These are phyloP conservation scores for Postia placenta DNA, from an alignment of 768 basidiomycete genomes.

Conservation along the genomic window DNA sequence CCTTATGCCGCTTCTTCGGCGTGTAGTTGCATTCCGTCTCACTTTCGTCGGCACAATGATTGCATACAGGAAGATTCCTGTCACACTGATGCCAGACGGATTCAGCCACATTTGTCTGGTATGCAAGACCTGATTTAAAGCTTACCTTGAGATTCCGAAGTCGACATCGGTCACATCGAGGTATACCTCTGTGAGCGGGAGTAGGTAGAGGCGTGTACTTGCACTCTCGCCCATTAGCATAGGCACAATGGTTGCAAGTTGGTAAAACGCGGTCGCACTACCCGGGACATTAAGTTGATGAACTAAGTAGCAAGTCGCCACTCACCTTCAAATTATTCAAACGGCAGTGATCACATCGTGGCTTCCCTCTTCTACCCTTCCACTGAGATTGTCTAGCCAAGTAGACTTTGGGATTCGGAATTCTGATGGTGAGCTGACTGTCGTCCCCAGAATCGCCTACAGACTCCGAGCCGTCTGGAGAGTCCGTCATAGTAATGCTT, in stretches of 20 bases:
- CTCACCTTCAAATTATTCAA: conserved; percentile 67
- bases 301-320: conserved; percentile 4
- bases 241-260: conserved; percentile 66
- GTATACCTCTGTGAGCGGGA: conserved; percentile 70
- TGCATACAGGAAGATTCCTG: conserved; percentile 64
- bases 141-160: conserved; percentile 59
- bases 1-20: conserved; percentile 62
- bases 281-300: conserved; percentile 2
- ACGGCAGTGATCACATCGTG: conserved; percentile 69
- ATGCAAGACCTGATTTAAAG: conserved; percentile 2
- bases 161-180: conserved; percentile 68
- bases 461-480: conserved; percentile 26
- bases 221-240: conserved; percentile 58
- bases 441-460: conserved; percentile 28
- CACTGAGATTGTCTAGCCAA: conserved; percentile 67
- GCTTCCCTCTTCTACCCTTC: conserved; percentile 71
- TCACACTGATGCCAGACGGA: conserved; percentile 45
- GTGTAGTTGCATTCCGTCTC: conserved; percentile 63
- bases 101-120: conserved; percentile 5
- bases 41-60: conserved; percentile 53
- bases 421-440: conserved; percentile 48
- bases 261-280: conserved; percentile 71
- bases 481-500: conserved; percentile 17
- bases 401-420: conserved; percentile 62
- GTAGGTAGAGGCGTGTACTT: conserved; percentile 70